Conservation (phyloP, 345 rosid species). For the Orychophragmus violaceus region DNA sequence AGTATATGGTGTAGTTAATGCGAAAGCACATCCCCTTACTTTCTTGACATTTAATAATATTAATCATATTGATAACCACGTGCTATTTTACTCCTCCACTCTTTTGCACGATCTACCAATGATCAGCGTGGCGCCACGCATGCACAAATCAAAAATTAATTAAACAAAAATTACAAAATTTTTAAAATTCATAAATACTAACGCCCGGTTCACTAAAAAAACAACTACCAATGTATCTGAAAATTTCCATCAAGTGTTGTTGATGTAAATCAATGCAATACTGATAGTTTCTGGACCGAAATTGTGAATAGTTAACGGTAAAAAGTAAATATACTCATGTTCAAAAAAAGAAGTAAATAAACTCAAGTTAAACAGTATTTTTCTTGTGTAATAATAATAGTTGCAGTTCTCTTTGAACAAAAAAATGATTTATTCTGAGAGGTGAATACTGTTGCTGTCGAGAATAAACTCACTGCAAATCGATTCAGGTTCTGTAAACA, state of each 20-base stretch:
- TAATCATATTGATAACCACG: conserved; percentile 1
- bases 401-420: background rate
- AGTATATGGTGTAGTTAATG: conserved; percentile 14
- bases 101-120: conserved; percentile 16
- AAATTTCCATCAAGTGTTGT: background rate
- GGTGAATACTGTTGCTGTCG: background rate
- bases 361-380: background rate
- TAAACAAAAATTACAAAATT: background rate
- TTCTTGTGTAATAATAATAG: background rate
- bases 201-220: background rate
- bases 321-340: too few relatives aligned
- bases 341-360: too few relatives aligned
- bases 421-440: background rate
- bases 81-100: conserved; percentile 23
- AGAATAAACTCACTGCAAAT: background rate
- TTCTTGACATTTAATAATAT: conserved; percentile 12
- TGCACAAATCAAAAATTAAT: background rate
- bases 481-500: background rate
- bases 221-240: background rate
- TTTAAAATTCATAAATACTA: background rate
- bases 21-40: conserved; percentile 19
- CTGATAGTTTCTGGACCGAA: background rate
- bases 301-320: background rate
- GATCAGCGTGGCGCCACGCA: conserved; percentile 8
- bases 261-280: background rate